phyloP scores from a whole-genome alignment of 352 stramenopile genomes.

The Phytophthora pinifolia region DNA sequence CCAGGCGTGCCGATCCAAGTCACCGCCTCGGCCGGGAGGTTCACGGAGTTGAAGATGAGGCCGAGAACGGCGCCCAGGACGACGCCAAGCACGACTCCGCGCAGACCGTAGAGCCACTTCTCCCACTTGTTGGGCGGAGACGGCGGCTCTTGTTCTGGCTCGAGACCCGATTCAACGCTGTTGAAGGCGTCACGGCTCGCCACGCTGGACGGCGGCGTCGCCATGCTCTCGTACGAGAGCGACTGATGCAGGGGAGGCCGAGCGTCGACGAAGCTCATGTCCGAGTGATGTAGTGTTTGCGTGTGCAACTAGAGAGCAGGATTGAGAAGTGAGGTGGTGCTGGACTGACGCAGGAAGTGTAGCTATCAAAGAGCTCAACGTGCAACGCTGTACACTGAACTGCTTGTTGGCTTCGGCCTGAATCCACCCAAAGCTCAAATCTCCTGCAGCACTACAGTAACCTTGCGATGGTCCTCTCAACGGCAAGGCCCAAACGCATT shows the following conservation, averaged over 20 bases:
- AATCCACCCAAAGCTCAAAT: too few species aligned
- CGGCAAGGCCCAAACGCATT: too few species aligned
- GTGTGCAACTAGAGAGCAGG: neutral
- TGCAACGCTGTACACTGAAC: too few species aligned
- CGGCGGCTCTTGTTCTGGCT: slow-evolving; percentile 17
- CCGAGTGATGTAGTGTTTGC: neutral
- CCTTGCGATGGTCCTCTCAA: too few species aligned
- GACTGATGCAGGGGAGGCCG: slow-evolving; percentile 13
- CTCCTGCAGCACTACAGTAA: too few species aligned
- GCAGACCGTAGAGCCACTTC: slow-evolving; percentile 33
- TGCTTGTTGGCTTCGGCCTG: too few species aligned
- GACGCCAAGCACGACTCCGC: slow-evolving; percentile 34
- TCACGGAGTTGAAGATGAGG: slow-evolving; percentile 27
- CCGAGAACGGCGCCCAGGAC: slow-evolving; percentile 15
- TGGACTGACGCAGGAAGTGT: slow-evolving; percentile 3
- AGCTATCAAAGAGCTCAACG: slow-evolving; percentile 9
- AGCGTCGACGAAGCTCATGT: slow-evolving; percentile 11
- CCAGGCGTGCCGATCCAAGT: slow-evolving; percentile 43
- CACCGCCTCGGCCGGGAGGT: slow-evolving; percentile 18
- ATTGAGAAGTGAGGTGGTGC: slow-evolving; percentile 5
- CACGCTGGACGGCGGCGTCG: slow-evolving; percentile 15
- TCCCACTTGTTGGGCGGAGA: slow-evolving; percentile 12
- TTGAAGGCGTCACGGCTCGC: slow-evolving; percentile 19
- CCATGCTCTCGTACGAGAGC: slow-evolving; percentile 26
- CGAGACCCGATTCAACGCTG: slow-evolving; percentile 15